phyloP scores from a whole-genome alignment of 169 alveolate genomes.

The Cryptosporidium andersoni region DNA sequence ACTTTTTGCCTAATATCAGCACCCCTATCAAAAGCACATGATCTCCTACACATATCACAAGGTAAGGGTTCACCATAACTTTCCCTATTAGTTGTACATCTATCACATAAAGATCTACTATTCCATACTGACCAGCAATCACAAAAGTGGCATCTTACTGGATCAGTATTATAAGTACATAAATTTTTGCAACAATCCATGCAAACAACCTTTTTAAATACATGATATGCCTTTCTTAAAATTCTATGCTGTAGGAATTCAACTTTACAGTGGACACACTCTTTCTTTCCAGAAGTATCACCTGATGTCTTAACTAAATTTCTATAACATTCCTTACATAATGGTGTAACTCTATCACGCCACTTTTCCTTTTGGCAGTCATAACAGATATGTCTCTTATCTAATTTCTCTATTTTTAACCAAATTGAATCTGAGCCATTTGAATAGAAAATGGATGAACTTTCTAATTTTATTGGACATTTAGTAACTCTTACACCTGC shows the following conservation, averaged over 20 bases:
- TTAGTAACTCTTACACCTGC: slow-evolving; percentile 35
- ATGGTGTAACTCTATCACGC: slow-evolving; percentile 66
- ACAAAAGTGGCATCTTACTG: slow-evolving; percentile 62
- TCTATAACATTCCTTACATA: slow-evolving; percentile 48
- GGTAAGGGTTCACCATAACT: slow-evolving; percentile 65
- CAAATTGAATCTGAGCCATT: slow-evolving; percentile 55
- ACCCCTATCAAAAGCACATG: slow-evolving; percentile 68
- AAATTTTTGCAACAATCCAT: slow-evolving; percentile 65
- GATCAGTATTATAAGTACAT: slow-evolving; percentile 51
- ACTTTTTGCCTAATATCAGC: slow-evolving; percentile 51
- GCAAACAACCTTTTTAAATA: slow-evolving; percentile 47
- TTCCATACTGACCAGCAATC: slow-evolving; percentile 71
- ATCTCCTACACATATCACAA: slow-evolving; percentile 69
- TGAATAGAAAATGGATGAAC: slow-evolving; percentile 20
- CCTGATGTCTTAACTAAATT: slow-evolving; percentile 25
- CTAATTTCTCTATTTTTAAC: slow-evolving; percentile 26
- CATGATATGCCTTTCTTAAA: slow-evolving; percentile 43
- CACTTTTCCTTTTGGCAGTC: slow-evolving; percentile 57
- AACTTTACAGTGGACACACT: slow-evolving; percentile 43
- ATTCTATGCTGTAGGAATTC: slow-evolving; percentile 67
- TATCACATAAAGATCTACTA: slow-evolving; percentile 42
- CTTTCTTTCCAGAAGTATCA: slow-evolving; percentile 9
- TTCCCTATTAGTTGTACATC: slow-evolving; percentile 55
- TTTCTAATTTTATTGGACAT: not conserved
- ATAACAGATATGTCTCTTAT: slow-evolving; percentile 44